Conservation (phyloP, 192 early-diverging fungal genomes). For the Linnemannia exigua region DNA sequence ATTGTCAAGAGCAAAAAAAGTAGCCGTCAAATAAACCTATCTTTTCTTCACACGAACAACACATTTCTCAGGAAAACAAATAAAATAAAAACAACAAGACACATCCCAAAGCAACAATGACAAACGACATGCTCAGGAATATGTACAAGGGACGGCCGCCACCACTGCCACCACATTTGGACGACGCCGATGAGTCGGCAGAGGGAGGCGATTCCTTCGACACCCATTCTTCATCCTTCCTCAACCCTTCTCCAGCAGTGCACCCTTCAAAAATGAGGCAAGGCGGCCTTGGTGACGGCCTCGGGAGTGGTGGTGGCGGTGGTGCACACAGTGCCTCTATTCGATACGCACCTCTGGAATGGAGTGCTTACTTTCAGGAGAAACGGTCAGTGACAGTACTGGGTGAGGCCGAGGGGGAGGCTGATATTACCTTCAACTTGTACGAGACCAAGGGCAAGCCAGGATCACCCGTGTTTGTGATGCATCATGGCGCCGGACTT, state of each 20-base stretch:
- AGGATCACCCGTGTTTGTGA: conserved; percentile 75
- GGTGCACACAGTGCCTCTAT: conserved; percentile 4
- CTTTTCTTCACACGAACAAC: not conserved
- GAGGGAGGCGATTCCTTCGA: conserved; percentile 11
- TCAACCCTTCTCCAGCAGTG: conserved; percentile 23
- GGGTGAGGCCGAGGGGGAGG: conserved; percentile 16
- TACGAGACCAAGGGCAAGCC: conserved; percentile 55
- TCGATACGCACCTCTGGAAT: conserved; percentile 61
- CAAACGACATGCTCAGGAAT: conserved; percentile 57
- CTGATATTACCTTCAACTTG: conserved; percentile 59
- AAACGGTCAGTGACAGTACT: conserved; percentile 43
- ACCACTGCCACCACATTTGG: conserved; percentile 43
- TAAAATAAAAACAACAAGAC: too few species aligned
- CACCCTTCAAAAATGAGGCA: conserved; percentile 41
- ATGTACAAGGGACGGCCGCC: conserved; percentile 61
- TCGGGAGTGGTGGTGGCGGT: not conserved
- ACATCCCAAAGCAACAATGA: not conserved
- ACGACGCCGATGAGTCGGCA: conserved; percentile 11
- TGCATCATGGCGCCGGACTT: conserved; percentile 88
- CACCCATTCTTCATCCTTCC: conserved; percentile 13
- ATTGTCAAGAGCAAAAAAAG: not conserved
- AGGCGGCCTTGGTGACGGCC: too few species aligned
- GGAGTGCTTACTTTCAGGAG: conserved; percentile 71
- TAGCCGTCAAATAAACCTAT: not conserved
- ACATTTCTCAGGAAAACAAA: not conserved